These are phyloP conservation scores for Porcisia hertigi DNA, from an alignment of 208 protist species.

Conservation along the genomic window DNA sequence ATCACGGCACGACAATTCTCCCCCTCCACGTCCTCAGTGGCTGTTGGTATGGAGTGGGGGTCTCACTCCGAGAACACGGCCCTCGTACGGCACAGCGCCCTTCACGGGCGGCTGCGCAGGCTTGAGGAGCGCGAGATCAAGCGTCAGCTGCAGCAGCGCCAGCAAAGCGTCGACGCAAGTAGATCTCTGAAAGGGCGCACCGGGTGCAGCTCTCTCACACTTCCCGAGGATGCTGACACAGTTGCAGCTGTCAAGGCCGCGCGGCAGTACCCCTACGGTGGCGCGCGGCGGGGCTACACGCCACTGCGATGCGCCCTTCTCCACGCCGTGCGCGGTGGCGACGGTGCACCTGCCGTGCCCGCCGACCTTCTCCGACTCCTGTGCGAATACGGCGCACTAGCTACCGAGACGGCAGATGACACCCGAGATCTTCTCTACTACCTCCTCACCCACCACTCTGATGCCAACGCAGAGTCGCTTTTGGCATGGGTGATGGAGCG, in stretches of 20 bases:
- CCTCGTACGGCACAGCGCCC: slow-evolving; percentile 22
- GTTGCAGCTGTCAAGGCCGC: slow-evolving; percentile 18
- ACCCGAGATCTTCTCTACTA: slow-evolving; percentile 51
- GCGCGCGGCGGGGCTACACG: slow-evolving; percentile 43
- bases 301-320: slow-evolving; percentile 45
- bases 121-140: slow-evolving; percentile 19
- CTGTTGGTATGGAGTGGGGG: slow-evolving; percentile 17
- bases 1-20: not conserved
- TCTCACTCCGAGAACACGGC: slow-evolving; percentile 34
- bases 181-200: not conserved
- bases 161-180: slow-evolving; percentile 1
- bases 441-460: slow-evolving; percentile 37
- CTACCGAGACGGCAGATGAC: slow-evolving; percentile 28
- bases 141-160: slow-evolving; percentile 18
- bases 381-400: slow-evolving; percentile 48
- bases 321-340: slow-evolving; percentile 7
- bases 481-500: slow-evolving; percentile 28
- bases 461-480: slow-evolving; percentile 41
- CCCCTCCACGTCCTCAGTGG: not conserved
- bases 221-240: slow-evolving; percentile 22
- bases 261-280: slow-evolving; percentile 32
- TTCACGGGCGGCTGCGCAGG: slow-evolving; percentile 19
- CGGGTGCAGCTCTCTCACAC: not conserved
- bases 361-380: slow-evolving; percentile 46
- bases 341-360: not conserved